phyloP scores from a whole-genome alignment of 305 asterid species.

The Fraxinus ornus region DNA sequence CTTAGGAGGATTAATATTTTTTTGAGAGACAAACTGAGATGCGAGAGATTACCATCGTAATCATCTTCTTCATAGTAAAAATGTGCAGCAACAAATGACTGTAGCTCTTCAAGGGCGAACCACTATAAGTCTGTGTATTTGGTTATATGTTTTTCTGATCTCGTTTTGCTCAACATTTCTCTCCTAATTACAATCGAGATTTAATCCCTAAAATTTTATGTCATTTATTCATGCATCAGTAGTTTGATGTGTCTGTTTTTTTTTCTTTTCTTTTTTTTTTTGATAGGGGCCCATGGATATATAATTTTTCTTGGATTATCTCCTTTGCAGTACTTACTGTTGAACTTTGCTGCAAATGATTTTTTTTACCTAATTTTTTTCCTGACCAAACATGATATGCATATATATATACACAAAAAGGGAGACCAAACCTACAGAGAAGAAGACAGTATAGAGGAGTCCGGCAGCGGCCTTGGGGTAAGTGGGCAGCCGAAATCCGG shows the following conservation, averaged over 20 bases:
- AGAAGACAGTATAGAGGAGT: slow-evolving; percentile 80
- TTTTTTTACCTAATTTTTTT: background rate
- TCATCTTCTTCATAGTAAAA: background rate
- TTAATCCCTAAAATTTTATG: background rate
- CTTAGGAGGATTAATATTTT: background rate
- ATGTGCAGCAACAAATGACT: background rate
- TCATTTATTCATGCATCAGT: background rate
- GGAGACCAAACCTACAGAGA: slow-evolving; percentile 28
- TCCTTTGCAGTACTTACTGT: background rate
- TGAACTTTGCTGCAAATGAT: background rate
- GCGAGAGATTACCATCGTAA: background rate
- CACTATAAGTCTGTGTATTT: background rate
- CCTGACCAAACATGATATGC: background rate
- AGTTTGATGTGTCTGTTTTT: background rate
- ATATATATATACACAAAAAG: background rate
- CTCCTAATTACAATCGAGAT: background rate
- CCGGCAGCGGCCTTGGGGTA: slow-evolving; percentile 86
- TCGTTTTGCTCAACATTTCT: background rate
- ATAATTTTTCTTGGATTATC: background rate
- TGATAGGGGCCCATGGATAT: background rate
- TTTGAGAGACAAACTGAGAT: background rate
- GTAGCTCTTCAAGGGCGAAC: background rate
- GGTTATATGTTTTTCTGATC: background rate
- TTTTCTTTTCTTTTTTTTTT: too few relatives aligned
- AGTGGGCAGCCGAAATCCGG: slow-evolving; percentile 86